Percentiles rank a stretch among this genome's conserved stretches.
phyloP scores from a whole-genome alignment of 169 alveolate species.

The Miamiensis avidus region DNA sequence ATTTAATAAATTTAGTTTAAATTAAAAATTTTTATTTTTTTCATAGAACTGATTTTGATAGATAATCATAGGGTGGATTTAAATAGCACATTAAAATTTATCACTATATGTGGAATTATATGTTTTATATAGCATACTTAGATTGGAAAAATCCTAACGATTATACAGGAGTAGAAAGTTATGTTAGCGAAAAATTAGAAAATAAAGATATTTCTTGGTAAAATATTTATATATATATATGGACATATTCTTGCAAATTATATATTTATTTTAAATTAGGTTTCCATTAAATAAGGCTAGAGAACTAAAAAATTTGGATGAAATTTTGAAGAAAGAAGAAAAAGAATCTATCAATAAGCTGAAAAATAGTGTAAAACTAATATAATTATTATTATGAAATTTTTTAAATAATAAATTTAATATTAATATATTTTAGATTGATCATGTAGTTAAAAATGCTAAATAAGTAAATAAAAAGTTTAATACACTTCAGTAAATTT shows the following conservation, averaged over 20 bases:
- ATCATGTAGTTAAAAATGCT: no score
- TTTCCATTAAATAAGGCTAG: conserved; percentile 48
- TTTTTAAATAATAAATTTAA: no score
- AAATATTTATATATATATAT: not conserved
- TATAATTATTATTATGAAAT: no score
- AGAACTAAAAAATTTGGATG: conserved; percentile 24
- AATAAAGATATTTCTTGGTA: conserved; percentile 38
- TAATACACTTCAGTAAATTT: no score
- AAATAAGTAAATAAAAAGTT: no score
- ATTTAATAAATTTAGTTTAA: not conserved
- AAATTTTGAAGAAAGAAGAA: conserved; percentile 38
- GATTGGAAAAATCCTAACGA: conserved; percentile 76
- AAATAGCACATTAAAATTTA: conserved; percentile 68
- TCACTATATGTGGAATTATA: conserved; percentile 82
- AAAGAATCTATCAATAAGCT: not conserved
- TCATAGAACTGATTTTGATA: conserved; percentile 58
- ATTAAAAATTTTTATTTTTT: not conserved
- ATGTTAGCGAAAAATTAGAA: conserved; percentile 56
- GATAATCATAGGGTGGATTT: conserved; percentile 72
- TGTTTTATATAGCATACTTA: conserved; percentile 74
- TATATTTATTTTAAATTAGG: conserved; percentile 8
- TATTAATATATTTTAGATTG: no score
- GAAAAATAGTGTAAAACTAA: not conserved
- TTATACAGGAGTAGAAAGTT: conserved; percentile 80
- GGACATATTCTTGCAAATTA: not conserved